Evolutionary conservation across 495 filamentous ascomycete genomes (phyloP), one percentile per base, ranked within the genome.

Genomic region (Xylaria palmicola): DNA sequence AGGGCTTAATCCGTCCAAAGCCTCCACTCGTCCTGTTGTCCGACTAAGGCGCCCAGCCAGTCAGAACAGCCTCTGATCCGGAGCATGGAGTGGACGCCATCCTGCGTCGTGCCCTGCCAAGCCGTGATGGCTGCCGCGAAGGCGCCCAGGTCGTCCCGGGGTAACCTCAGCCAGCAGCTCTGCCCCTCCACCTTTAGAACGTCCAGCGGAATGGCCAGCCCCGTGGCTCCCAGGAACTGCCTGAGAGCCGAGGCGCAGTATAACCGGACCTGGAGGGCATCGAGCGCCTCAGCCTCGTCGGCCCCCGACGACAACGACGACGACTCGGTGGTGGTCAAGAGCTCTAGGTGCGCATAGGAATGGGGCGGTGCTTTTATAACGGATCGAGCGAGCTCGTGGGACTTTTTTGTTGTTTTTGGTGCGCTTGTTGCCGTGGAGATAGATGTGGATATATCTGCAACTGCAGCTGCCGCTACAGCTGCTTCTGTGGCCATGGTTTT

Each of bases 221-320:
- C 93, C 2, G 85, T 84, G 30, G 88, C 66, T 8, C 93, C 93
- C 19, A 97, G 85, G 75, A 90, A 96, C 67, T 92, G 89, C 8
- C 81, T 82, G 1, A 97, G 77, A 0, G 92, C 88, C 29, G 88
- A 73, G 20, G 84, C 87, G 51, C 94, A 85, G 66, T 91, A 85
- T 0, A 88, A 83, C 37, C 87, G 87, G 32, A 85, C 83, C 47
- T 90, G 93, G 34, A 96, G 80, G 29, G 81, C 77, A 75, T 97
- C 93, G 34, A 93, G 75, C 2, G 64, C 62, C n/a, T 17, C 56
- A 2, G 56, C 48, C 17, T 62, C 34, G n/a, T n/a, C n/a, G n/a
- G n/a, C n/a, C n/a, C n/a, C n/a, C n/a, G n/a, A n/a, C n/a, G n/a
- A n/a, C n/a, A n/a, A n/a, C n/a, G n/a, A n/a, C 12, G 62, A 24